Percentiles rank a stretch among this genome's conserved stretches.
These are phyloP conservation scores for Yamadazyma buinensis DNA, from an alignment of 1,139 yeast species.

Conservation along the genomic window DNA sequence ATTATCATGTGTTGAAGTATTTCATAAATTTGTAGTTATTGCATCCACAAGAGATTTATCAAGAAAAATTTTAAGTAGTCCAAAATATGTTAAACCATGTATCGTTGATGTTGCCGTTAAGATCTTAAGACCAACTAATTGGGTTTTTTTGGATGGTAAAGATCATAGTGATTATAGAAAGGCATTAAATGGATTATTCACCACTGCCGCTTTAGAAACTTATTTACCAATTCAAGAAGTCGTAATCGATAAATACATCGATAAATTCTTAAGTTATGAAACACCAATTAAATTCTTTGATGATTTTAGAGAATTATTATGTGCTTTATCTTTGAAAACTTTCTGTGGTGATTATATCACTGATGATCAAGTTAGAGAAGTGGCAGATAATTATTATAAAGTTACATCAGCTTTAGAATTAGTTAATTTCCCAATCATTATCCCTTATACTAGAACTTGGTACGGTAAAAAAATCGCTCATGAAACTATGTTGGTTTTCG, in stretches of 20 bases:
- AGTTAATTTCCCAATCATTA: slow-evolving; percentile 93
- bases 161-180: slow-evolving; percentile 91
- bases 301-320: slow-evolving; percentile 90
- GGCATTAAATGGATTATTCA: slow-evolving; percentile 84
- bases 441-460: slow-evolving; percentile 97
- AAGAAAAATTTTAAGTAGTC: slow-evolving; percentile 81
- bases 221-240: slow-evolving; percentile 83
- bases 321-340: slow-evolving; percentile 88
- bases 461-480: slow-evolving; percentile 93
- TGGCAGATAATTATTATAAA: slow-evolving; percentile 87
- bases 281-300: slow-evolving; percentile 79
- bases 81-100: slow-evolving; percentile 90
- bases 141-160: slow-evolving; percentile 97
- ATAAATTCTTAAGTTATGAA: slow-evolving; percentile 55
- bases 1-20: slow-evolving; percentile 90
- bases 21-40: slow-evolving; percentile 95
- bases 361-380: slow-evolving; percentile 77
- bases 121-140: slow-evolving; percentile 88
- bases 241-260: slow-evolving; percentile 77
- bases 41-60: slow-evolving; percentile 90
- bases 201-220: slow-evolving; percentile 74
- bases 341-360: slow-evolving; percentile 95
- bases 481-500: slow-evolving; percentile 88
- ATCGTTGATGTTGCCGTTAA: slow-evolving; percentile 95
- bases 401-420: slow-evolving; percentile 95